Conservation (phyloP, 176 grass and related monocot genomes). For the Lolium perenne region DNA sequence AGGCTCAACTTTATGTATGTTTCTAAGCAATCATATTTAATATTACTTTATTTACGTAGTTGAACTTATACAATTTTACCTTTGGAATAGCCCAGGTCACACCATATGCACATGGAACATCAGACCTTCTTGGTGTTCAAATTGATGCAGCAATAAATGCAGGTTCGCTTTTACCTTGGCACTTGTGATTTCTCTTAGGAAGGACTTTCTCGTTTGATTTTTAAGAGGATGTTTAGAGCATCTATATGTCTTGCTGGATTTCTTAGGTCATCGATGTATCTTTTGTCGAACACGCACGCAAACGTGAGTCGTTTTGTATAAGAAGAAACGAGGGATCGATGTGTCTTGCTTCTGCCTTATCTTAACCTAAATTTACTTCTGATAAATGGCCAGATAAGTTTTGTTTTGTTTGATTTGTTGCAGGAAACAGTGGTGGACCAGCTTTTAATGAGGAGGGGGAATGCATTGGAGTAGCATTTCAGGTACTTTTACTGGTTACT, state of each 20-base stretch:
- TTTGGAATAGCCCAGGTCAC: conserved; percentile 84
- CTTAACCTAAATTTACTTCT: background rate
- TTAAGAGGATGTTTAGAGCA: conserved; percentile 24
- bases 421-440: conserved; percentile 99
- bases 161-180: conserved; percentile 54
- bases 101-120: conserved; percentile 93
- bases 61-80: conserved; percentile 46
- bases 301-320: background rate
- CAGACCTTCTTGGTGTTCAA: conserved; percentile 98
- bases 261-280: background rate
- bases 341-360: conserved; percentile 27
- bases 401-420: conserved; percentile 38
- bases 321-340: background rate
- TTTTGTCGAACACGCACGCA: no score
- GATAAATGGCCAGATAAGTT: conserved; percentile 18
- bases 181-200: conserved; percentile 2
- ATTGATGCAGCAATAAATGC: conserved; percentile 98
- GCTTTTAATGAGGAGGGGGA: conserved; percentile 98
- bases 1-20: background rate
- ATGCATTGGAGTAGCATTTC: conserved; percentile 99
- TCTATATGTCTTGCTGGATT: conserved; percentile 23
- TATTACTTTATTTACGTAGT: conserved; percentile 8
- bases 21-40: conserved; percentile 33
- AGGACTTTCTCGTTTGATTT: background rate
- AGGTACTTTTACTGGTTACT: conserved; percentile 67